Base-by-base conservation (phyloP, 495 filamentous ascomycete species). In the Rhizodiscina lignyota region DNA sequence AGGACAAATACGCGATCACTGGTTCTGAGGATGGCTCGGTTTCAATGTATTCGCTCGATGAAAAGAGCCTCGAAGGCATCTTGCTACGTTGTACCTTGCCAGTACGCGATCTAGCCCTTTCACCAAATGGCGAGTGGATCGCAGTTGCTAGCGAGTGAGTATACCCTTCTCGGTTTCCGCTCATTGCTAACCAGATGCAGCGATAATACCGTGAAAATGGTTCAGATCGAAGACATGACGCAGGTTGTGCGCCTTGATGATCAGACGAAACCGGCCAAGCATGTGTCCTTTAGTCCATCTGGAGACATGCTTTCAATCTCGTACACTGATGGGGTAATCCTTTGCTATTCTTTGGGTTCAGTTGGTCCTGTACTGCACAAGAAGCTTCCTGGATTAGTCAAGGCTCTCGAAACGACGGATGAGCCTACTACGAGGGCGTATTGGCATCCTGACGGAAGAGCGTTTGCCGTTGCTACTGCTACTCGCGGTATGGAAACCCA, bases 391-490 rank as follows among this genome's bases (percentile, higher is more conserved):
- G 87, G 83, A 0, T 58, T 94, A 32, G 85, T 94, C 43, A 74
- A 71, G 37, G 66, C 66, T 29, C 54, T 89, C 0, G 85, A 96
- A 35, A 68, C 72, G 1, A 83, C 87, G 30, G 70, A 72, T 5
- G 83, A 93, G 39, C 64, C 70, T 2, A 87, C 74, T 43, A 74
- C 83, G 6, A 70, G 70, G 50, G 71, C 76, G 18, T 68, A 74
- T 1, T 97, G 89, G 89, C 87, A 94, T 59, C 91, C 91, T 0
- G 91, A 96, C 49, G 87, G 91, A 4, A 72, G 82, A 29, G 83
- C 85, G 4, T 93, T 97, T 56, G 83, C 83, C 6, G 74, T 76
- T 0, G 74, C 84, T 0, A 93, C 91, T 11, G 66, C 77, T 1
- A 87, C 82, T 1, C 62, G 77, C 11, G 30, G 24, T 27, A 27